Percentiles rank a stretch among this genome's conserved stretches.
phyloP scores from a whole-genome alignment of 768 basidiomycete species.

The Suillus alpinus region DNA sequence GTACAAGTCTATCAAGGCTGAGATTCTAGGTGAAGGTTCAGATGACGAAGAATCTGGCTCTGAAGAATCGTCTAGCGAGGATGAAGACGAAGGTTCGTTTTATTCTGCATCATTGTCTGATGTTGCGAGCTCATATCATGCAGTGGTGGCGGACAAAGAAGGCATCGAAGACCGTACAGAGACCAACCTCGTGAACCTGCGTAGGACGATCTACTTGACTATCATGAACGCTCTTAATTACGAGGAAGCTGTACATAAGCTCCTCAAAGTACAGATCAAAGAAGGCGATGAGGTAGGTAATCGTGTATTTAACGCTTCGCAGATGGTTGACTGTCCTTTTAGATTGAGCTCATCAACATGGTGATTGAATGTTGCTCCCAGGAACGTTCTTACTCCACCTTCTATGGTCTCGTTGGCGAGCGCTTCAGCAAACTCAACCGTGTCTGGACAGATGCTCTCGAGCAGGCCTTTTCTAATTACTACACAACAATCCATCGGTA shows the following conservation, averaged over 20 bases:
- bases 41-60: conserved; percentile 67
- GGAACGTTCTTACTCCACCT: conserved; percentile 96
- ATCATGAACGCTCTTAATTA: conserved; percentile 99
- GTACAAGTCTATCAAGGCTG: conserved; percentile 86
- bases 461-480: conserved; percentile 84
- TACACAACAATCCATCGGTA: conserved; percentile 98
- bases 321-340: conserved; percentile 1
- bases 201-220: conserved; percentile 91
- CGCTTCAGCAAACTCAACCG: conserved; percentile 96
- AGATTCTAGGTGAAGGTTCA: conserved; percentile 90
- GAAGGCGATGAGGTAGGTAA: conserved; percentile 88
- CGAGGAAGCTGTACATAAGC: conserved; percentile 98
- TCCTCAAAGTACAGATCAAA: conserved; percentile 87
- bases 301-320: not conserved
- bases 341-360: conserved; percentile 98
- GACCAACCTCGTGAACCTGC: conserved; percentile 93
- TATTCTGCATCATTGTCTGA: conserved; percentile 21
- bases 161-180: conserved; percentile 94
- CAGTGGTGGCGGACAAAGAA: conserved; percentile 74
- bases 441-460: conserved; percentile 88
- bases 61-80: conserved; percentile 62
- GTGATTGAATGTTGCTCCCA: conserved; percentile 99
- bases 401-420: conserved; percentile 95
- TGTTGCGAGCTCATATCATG: conserved; percentile 18
- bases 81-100: conserved; percentile 48